phyloP scores from a whole-genome alignment of 306 rosid species.

The Calophaca sinica region DNA sequence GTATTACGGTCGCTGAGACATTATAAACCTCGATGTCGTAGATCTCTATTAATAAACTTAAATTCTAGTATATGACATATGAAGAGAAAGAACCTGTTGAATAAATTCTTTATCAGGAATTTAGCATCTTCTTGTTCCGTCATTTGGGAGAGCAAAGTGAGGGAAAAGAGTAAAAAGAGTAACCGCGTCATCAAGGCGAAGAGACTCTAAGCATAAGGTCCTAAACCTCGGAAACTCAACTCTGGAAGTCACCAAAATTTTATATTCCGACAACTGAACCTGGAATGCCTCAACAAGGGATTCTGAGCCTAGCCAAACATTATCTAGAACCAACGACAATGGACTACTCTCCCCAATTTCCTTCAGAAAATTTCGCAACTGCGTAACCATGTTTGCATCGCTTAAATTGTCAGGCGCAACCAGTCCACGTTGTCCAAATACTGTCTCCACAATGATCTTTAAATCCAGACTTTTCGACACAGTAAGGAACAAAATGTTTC shows the following conservation, averaged over 20 bases:
- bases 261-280: conserved; percentile 41
- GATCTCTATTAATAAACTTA: too few species aligned
- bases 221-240: conserved; percentile 46
- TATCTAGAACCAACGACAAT: conserved; percentile 59
- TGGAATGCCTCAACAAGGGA: conserved; percentile 39
- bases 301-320: conserved; percentile 57
- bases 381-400: conserved; percentile 35
- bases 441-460: conserved; percentile 42
- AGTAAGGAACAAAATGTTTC: conserved; percentile 50
- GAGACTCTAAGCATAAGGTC: conserved; percentile 13
- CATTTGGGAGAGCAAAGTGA: conserved; percentile 46
- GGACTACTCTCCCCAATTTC: conserved; percentile 13
- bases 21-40: too few species aligned
- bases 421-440: conserved; percentile 33
- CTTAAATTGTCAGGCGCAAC: conserved; percentile 36
- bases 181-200: conserved; percentile 44
- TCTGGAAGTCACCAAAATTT: conserved; percentile 66
- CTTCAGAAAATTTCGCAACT: conserved; percentile 34
- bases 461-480: conserved; percentile 48
- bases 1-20: too few species aligned
- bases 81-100: conserved; percentile 42
- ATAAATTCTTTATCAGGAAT: conserved; percentile 39
- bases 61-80: too few species aligned
- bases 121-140: neutral
- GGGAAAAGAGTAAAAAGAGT: conserved; percentile 58